Evolutionary conservation across 257 asterid genomes (phyloP).

Genomic region (Asclepias syriaca): DNA sequence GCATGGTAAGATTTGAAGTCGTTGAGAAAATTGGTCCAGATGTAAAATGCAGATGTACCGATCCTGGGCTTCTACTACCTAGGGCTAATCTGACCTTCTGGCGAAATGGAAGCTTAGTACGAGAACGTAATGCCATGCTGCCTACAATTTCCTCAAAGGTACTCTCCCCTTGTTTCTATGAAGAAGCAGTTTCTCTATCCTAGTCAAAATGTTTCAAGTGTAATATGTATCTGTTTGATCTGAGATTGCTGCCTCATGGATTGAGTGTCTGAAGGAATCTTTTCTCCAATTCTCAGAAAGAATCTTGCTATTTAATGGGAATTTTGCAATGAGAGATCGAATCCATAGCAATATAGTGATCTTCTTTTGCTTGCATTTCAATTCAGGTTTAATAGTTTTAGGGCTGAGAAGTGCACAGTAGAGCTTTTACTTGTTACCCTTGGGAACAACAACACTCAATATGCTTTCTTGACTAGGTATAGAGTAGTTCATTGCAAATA

Average conservation of each 20-base stretch:
- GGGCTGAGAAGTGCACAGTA: not conserved
- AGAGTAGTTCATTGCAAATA: not conserved
- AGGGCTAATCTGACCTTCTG: constrained; percentile 97
- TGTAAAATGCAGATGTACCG: constrained; percentile 91
- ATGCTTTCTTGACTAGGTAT: not conserved
- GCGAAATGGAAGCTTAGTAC: constrained; percentile 92
- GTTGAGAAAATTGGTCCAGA: constrained; percentile 96
- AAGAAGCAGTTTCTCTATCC: not conserved
- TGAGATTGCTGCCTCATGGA: not conserved
- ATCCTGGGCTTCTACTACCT: constrained; percentile 91
- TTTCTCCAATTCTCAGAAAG: not conserved
- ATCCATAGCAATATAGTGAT: not conserved
- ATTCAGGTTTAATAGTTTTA: constrained; percentile 5
- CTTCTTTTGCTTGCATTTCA: not conserved
- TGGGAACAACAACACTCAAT: not conserved
- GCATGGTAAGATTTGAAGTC: constrained; percentile 99
- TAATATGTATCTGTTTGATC: not conserved
- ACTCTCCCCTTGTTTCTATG: not conserved
- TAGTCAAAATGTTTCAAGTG: not conserved
- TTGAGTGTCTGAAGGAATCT: not conserved
- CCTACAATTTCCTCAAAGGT: constrained; percentile 98
- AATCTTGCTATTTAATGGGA: not conserved
- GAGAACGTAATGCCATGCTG: constrained; percentile 98
- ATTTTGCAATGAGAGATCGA: not conserved
- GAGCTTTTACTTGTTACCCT: not conserved